Evolutionary conservation across 2,329 filamentous ascomycete genomes (phyloP).

Genomic region (Epichloe baconii): DNA sequence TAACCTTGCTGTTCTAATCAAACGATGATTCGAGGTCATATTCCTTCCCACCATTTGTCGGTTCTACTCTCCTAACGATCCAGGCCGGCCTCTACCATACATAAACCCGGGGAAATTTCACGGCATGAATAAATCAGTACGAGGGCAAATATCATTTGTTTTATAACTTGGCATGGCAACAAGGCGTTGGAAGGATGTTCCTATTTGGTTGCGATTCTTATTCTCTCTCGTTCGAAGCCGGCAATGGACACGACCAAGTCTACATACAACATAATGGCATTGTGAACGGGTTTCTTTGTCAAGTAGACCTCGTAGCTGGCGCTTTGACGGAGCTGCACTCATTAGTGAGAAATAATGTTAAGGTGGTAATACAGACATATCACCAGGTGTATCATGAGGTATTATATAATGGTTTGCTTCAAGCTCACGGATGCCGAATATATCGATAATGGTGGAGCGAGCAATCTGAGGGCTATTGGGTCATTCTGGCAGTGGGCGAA

Average conservation of each 20-base stretch:
- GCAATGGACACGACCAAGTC: not conserved
- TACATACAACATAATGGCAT: not conserved
- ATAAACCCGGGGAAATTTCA: not conserved
- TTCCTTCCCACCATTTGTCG: not conserved
- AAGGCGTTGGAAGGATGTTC: not conserved
- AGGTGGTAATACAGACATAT: not conserved
- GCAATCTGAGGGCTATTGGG: not conserved
- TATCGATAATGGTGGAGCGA: not conserved
- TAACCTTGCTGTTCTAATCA: constrained; percentile 66
- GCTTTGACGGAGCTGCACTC: not conserved
- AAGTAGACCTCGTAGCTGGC: not conserved
- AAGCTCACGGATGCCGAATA: not conserved
- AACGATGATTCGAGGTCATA: constrained; percentile 13
- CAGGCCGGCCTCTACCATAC: not conserved
- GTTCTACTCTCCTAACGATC: not conserved
- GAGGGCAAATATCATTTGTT: not conserved
- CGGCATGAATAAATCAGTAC: not conserved
- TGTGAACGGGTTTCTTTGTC: not conserved
- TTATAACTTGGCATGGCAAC: not conserved
- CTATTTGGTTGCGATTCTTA: not conserved
- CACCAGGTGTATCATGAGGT: not conserved
- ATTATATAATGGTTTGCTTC: not conserved
- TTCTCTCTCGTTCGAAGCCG: not conserved
- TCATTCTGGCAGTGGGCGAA: not conserved
- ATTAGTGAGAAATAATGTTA: not conserved